A percentile compares a stretch with the other conserved stretches of the same genome.
Evolutionary conservation across 2,329 filamentous ascomycete species (phyloP).

Genomic region (Lizonia empirigonia): DNA sequence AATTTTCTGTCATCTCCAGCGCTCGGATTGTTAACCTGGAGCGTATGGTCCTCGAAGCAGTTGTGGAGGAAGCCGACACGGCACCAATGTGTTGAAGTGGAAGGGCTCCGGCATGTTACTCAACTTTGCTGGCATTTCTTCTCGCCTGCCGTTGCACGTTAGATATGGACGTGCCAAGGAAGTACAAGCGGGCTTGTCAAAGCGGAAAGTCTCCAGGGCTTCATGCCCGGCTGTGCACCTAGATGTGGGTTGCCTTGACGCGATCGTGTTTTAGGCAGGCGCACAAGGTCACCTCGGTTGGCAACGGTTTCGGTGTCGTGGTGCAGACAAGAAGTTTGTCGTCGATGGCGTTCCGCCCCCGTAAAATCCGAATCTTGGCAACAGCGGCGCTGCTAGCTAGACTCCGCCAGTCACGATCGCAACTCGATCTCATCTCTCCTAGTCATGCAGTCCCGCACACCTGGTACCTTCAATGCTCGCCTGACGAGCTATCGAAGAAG

Average conservation of each 20-base stretch:
- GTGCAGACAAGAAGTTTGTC: neutral
- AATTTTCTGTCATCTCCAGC: too few species aligned
- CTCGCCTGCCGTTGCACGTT: neutral
- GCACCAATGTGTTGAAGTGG: neutral
- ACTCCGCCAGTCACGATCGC: neutral
- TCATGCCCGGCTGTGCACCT: neutral
- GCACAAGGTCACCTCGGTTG: slow-evolving; percentile 4
- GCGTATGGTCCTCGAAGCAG: too few species aligned
- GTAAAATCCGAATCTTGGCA: neutral
- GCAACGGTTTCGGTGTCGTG: slow-evolving; percentile 10
- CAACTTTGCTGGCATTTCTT: neutral
- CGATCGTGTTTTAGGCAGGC: slow-evolving; percentile 16
- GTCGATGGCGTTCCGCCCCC: slow-evolving; percentile 7
- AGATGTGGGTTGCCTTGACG: slow-evolving; percentile 1
- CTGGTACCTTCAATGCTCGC: slow-evolving; percentile 1
- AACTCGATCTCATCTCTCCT: neutral
- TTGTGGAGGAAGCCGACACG: neutral
- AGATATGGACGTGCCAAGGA: neutral
- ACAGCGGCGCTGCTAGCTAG: neutral
- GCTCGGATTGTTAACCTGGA: too few species aligned
- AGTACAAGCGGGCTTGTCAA: neutral
- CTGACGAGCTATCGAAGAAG: slow-evolving; percentile 13
- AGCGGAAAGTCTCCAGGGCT: slow-evolving; percentile 2
- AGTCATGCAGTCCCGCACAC: neutral
- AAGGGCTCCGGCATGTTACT: too few species aligned